These are phyloP conservation scores for Moricandia arvensis DNA, from an alignment of 345 rosid genomes.

Conservation along the genomic window DNA sequence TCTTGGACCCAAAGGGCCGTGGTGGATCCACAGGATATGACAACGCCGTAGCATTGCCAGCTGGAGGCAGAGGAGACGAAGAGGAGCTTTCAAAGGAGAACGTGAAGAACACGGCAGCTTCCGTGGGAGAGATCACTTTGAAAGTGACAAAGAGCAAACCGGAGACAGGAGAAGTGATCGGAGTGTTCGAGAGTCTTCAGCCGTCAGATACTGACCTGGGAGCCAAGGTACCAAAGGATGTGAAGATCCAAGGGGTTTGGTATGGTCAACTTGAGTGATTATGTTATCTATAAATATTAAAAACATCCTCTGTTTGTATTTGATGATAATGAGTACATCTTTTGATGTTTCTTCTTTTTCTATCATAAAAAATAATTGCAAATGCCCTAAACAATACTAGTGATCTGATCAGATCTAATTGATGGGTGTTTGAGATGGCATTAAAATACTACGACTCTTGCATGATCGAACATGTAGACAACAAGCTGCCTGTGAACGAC, in stretches of 20 bases:
- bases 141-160: conserved; percentile 84
- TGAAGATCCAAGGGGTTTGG: conserved; percentile 93
- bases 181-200: conserved; percentile 94
- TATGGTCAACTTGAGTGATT: conserved; percentile 87
- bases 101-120: conserved; percentile 63
- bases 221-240: conserved; percentile 96
- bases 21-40: conserved; percentile 94
- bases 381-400: not conserved
- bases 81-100: conserved; percentile 86
- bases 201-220: conserved; percentile 98
- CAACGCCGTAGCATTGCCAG: conserved; percentile 88
- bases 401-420: not conserved
- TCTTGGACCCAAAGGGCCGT: conserved; percentile 99
- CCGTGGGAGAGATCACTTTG: conserved; percentile 77
- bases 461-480: too few species aligned
- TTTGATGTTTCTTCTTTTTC: conserved; percentile 11
- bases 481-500: too few species aligned
- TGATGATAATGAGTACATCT: conserved; percentile 27
- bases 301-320: conserved; percentile 23
- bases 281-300: not conserved
- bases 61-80: conserved; percentile 82
- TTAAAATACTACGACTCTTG: too few species aligned
- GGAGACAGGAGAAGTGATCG: conserved; percentile 85
- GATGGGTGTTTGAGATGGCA: too few species aligned
- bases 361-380: conserved; percentile 11